Conservation (phyloP, 768 basidiomycete species). For the Ephemerocybe angulata region DNA sequence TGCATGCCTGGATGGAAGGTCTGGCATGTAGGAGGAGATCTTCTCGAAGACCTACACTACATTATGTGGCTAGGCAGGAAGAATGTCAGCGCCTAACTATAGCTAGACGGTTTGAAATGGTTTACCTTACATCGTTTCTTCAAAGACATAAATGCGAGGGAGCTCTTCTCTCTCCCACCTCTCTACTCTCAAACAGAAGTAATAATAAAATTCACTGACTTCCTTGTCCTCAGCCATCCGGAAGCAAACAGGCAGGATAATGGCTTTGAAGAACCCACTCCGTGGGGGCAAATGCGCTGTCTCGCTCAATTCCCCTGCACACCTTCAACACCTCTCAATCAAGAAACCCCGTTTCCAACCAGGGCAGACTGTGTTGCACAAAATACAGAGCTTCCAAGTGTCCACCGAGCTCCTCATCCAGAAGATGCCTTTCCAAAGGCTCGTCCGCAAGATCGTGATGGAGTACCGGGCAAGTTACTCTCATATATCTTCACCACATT, state of each 20-base stretch:
- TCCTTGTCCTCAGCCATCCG: too few relatives aligned
- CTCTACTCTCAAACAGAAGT: too few relatives aligned
- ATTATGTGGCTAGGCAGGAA: conserved; percentile 61
- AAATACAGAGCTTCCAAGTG: conserved; percentile 20
- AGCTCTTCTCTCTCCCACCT: too few relatives aligned
- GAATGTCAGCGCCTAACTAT: neutral
- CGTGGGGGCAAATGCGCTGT: too few relatives aligned
- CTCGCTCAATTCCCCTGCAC: neutral
- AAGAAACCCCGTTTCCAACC: neutral
- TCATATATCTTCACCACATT: neutral
- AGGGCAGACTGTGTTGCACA: conserved; percentile 19
- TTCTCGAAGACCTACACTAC: conserved; percentile 46
- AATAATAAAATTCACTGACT: too few relatives aligned
- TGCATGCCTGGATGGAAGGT: conserved; percentile 48
- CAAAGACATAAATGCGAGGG: neutral
- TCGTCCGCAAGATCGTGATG: conserved; percentile 22
- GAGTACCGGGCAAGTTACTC: conserved; percentile 14
- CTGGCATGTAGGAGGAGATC: conserved; percentile 48
- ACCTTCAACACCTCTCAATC: too few relatives aligned
- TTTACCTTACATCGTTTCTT: neutral
- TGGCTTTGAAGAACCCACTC: too few relatives aligned
- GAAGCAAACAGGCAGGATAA: neutral
- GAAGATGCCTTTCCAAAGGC: conserved; percentile 21
- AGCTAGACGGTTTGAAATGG: neutral
- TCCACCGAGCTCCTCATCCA: conserved; percentile 18